A percentile compares a stretch with the other conserved stretches of the same genome.
Evolutionary conservation across 2,329 filamentous ascomycete genomes (phyloP).

Genomic region (Hortaea werneckii): DNA sequence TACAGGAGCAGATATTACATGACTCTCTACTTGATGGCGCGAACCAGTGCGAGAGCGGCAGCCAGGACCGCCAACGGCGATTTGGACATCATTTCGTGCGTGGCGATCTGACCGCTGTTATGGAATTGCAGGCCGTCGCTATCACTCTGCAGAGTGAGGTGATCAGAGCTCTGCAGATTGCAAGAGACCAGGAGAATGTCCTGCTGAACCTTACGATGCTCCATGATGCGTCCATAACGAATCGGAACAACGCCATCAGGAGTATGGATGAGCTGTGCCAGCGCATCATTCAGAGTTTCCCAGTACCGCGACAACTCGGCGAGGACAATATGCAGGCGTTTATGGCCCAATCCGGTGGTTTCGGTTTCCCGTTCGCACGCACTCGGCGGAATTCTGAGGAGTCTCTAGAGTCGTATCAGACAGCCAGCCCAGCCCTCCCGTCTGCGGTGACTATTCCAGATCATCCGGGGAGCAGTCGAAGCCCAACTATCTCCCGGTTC

Average conservation of each 20-base stretch:
- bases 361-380: too few species aligned
- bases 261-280: conserved; percentile 14
- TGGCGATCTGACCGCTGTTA: conserved; percentile 28
- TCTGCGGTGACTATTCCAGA: too few species aligned
- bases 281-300: neutral
- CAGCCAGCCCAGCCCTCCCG: too few species aligned
- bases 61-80: conserved; percentile 25
- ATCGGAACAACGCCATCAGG: conserved; percentile 9
- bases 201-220: conserved; percentile 26
- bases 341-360: too few species aligned
- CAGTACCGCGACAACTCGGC: neutral
- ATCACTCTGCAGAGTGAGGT: conserved; percentile 32
- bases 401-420: too few species aligned
- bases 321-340: neutral
- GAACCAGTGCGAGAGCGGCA: conserved; percentile 24
- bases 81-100: conserved; percentile 27
- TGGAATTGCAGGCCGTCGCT: conserved; percentile 24
- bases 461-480: too few species aligned
- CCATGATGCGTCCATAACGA: conserved; percentile 24
- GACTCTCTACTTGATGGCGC: conserved; percentile 29
- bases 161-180: conserved; percentile 29
- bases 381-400: neutral
- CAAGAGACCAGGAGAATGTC: conserved; percentile 24
- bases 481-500: too few species aligned
- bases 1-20: conserved; percentile 29